Conservation (phyloP, 768 basidiomycete species). For the Termitomyces sp. region DNA sequence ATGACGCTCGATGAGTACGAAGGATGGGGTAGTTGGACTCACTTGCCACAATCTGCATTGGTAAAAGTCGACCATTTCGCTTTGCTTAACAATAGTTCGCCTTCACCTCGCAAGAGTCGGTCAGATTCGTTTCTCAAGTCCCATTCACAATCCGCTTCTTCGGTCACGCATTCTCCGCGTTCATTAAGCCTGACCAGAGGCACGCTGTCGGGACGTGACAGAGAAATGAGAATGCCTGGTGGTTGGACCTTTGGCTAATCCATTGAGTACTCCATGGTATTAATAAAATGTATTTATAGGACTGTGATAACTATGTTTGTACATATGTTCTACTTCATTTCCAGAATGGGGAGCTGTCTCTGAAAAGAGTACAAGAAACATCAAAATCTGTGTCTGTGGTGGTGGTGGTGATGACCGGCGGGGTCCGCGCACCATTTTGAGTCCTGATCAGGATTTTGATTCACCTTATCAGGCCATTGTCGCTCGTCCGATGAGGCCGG, state of each 20-base stretch:
- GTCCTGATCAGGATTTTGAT: too few relatives aligned
- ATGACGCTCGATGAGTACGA: conserved; percentile 48
- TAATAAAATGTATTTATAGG: not conserved
- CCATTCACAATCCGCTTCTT: not conserved
- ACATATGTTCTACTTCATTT: too few relatives aligned
- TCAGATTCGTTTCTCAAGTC: not conserved
- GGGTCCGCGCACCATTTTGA: too few relatives aligned
- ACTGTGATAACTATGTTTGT: not conserved
- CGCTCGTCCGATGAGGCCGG: too few relatives aligned
- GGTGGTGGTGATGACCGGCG: too few relatives aligned
- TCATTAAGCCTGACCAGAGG: not conserved
- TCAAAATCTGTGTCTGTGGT: too few relatives aligned
- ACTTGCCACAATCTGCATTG: conserved; percentile 16
- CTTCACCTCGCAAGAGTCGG: not conserved
- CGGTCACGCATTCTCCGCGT: not conserved
- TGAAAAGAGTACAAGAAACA: too few relatives aligned
- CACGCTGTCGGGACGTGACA: not conserved
- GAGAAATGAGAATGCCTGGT: conserved; percentile 36
- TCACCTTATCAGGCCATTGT: too few relatives aligned
- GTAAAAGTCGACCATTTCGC: conserved; percentile 1
- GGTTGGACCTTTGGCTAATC: conserved; percentile 27
- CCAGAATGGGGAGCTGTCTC: too few relatives aligned
- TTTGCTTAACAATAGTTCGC: not conserved
- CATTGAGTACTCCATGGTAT: not conserved
- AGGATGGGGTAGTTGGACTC: conserved; percentile 43